phyloP scores from a whole-genome alignment of 768 basidiomycete genomes.

The Cantharellus cinnabarinus region DNA sequence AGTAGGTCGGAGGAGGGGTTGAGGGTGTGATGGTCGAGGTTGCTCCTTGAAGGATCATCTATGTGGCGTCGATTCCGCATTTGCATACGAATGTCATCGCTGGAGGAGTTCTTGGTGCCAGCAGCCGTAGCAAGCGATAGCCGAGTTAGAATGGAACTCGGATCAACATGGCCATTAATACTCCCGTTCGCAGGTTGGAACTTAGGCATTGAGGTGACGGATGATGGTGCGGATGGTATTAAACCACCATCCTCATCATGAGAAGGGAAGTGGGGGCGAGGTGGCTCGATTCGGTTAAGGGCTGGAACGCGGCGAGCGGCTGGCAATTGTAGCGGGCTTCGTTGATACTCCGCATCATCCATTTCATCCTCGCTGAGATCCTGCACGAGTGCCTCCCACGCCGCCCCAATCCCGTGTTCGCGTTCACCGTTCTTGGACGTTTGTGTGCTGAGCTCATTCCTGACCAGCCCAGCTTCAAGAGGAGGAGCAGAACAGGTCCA shows the following conservation, averaged over 20 bases:
- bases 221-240: too few species aligned
- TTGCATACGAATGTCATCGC: too few species aligned
- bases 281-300: not conserved
- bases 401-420: conserved; percentile 24
- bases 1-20: too few species aligned
- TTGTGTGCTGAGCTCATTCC: conserved; percentile 15
- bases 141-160: too few species aligned
- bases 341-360: not conserved
- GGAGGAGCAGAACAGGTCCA: conserved; percentile 45
- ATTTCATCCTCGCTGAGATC: not conserved
- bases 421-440: not conserved
- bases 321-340: not conserved
- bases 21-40: too few species aligned
- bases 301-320: not conserved
- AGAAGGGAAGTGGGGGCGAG: not conserved
- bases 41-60: too few species aligned
- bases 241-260: not conserved
- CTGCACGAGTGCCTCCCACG: conserved; percentile 31
- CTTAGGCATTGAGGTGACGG: too few species aligned
- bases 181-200: too few species aligned
- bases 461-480: conserved; percentile 37
- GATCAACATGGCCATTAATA: too few species aligned
- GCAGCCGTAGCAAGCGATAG: too few species aligned
- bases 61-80: too few species aligned
- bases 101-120: too few species aligned